Percentiles rank a stretch among this genome's conserved stretches.
These are phyloP conservation scores for Colletotrichum sojae DNA, from an alignment of 2,329 filamentous ascomycete genomes.

Conservation along the genomic window DNA sequence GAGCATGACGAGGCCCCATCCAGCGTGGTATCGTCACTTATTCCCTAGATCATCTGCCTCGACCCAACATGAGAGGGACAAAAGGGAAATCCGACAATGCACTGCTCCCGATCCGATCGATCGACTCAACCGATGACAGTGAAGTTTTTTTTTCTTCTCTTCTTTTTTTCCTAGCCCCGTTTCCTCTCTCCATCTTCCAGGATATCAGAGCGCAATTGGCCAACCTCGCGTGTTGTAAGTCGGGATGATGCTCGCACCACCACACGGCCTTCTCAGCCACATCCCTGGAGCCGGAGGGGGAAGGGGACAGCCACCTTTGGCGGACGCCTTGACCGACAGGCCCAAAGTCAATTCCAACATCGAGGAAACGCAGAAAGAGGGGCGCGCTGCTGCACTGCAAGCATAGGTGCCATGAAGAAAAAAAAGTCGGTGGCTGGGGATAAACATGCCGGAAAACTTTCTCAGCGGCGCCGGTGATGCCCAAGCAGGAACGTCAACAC, in stretches of 20 bases:
- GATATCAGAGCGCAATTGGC: constrained; percentile 35
- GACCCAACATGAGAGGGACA: constrained; percentile 6
- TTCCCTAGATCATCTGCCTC: constrained; percentile 32
- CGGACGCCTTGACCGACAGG: constrained; percentile 20
- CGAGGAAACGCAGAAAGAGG: constrained; percentile 8
- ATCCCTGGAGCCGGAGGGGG: constrained; percentile 23
- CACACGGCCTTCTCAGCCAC: constrained; percentile 35
- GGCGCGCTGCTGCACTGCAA: not conserved
- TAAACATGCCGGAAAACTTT: constrained; percentile 28
- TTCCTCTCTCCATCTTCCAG: constrained; percentile 23
- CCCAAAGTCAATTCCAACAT: constrained; percentile 39
- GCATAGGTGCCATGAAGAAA: constrained; percentile 6
- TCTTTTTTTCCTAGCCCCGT: constrained; percentile 16
- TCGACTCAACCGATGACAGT: constrained; percentile 7
- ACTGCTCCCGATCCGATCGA: constrained; percentile 36
- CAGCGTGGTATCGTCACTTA: constrained; percentile 35
- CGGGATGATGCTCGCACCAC: constrained; percentile 38
- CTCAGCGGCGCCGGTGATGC: constrained; percentile 37
- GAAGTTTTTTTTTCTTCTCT: constrained; percentile 4
- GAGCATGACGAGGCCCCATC: constrained; percentile 33
- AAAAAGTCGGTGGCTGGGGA: constrained; percentile 41
- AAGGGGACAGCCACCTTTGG: constrained; percentile 33
- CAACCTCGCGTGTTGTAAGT: constrained; percentile 31
- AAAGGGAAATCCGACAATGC: constrained; percentile 17
- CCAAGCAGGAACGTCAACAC: constrained; percentile 38